Evolutionary conservation across 1,284 basidiomycete genomes (phyloP).

Genomic region (Cryptococcus sp.): DNA sequence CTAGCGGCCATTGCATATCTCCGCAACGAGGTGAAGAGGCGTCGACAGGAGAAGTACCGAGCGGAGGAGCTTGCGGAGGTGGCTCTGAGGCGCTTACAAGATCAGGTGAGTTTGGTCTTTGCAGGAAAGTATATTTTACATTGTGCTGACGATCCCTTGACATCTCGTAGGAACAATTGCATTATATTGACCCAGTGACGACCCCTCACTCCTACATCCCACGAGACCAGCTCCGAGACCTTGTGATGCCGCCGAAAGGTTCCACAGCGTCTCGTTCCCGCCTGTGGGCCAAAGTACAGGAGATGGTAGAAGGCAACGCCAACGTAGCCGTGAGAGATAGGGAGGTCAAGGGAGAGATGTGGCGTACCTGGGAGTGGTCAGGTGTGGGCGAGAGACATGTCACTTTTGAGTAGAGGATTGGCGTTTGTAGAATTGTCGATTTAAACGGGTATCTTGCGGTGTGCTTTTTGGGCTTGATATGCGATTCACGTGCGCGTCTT

Average conservation of each 20-base stretch:
- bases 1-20: slow-evolving; percentile 46
- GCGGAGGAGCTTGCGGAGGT: slow-evolving; percentile 76
- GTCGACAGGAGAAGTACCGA: slow-evolving; percentile 66
- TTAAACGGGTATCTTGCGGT: too few species aligned
- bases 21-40: slow-evolving; percentile 57
- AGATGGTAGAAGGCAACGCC: slow-evolving; percentile 86
- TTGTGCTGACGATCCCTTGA: slow-evolving; percentile 3
- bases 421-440: too few species aligned
- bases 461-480: too few species aligned
- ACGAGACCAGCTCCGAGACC: slow-evolving; percentile 86
- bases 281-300: slow-evolving; percentile 84
- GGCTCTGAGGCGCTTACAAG: slow-evolving; percentile 76
- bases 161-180: slow-evolving; percentile 63
- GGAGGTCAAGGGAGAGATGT: slow-evolving; percentile 74
- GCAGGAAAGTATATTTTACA: background rate
- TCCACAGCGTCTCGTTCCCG: slow-evolving; percentile 66
- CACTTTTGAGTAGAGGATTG: slow-evolving; percentile 22
- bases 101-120: slow-evolving; percentile 57
- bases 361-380: slow-evolving; percentile 60
- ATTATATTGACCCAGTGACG: slow-evolving; percentile 80
- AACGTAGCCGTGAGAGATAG: slow-evolving; percentile 88
- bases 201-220: slow-evolving; percentile 79
- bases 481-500: too few species aligned
- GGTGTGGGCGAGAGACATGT: slow-evolving; percentile 38
- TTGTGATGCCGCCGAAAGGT: slow-evolving; percentile 79